Conservation (phyloP, 192 early-diverging fungal genomes). For the Spizellomyces sp. region DNA sequence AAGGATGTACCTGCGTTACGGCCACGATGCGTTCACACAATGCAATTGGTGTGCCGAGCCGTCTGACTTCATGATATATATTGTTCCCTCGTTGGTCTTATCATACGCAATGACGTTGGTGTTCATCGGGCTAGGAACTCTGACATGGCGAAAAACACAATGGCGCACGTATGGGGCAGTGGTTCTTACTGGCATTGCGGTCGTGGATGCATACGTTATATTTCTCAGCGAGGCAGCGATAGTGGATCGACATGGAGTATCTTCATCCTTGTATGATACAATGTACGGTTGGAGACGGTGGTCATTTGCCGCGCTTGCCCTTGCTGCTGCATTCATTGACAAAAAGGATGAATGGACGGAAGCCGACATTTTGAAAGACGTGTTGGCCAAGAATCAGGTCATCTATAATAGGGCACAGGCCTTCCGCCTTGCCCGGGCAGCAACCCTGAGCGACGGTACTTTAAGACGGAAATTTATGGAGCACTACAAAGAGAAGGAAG, state of each 20-base stretch:
- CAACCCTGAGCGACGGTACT: slow-evolving; percentile 23
- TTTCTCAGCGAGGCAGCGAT: not conserved
- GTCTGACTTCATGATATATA: slow-evolving; percentile 19
- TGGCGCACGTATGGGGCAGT: slow-evolving; percentile 31
- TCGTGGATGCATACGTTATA: slow-evolving; percentile 20
- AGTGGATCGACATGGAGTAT: slow-evolving; percentile 2
- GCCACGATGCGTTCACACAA: slow-evolving; percentile 23
- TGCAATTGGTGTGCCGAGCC: slow-evolving; percentile 35
- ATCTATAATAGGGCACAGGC: slow-evolving; percentile 32
- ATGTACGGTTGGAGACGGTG: not conserved
- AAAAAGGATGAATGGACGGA: slow-evolving; percentile 32
- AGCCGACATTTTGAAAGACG: slow-evolving; percentile 29
- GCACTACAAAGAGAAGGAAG: slow-evolving; percentile 33
- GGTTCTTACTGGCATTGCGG: not conserved
- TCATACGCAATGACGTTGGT: slow-evolving; percentile 22
- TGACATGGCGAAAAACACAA: slow-evolving; percentile 8
- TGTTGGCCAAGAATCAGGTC: slow-evolving; percentile 31
- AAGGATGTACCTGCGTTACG: slow-evolving; percentile 26
- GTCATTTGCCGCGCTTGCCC: slow-evolving; percentile 26
- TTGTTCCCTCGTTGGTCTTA: slow-evolving; percentile 8
- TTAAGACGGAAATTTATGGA: slow-evolving; percentile 37
- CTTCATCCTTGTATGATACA: slow-evolving; percentile 3
- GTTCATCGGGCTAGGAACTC: slow-evolving; percentile 24
- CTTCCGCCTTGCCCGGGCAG: slow-evolving; percentile 31
- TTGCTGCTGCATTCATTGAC: slow-evolving; percentile 19